phyloP scores from a whole-genome alignment of 108 stramenopile genomes.

The Nannochloropsis gaditana region DNA sequence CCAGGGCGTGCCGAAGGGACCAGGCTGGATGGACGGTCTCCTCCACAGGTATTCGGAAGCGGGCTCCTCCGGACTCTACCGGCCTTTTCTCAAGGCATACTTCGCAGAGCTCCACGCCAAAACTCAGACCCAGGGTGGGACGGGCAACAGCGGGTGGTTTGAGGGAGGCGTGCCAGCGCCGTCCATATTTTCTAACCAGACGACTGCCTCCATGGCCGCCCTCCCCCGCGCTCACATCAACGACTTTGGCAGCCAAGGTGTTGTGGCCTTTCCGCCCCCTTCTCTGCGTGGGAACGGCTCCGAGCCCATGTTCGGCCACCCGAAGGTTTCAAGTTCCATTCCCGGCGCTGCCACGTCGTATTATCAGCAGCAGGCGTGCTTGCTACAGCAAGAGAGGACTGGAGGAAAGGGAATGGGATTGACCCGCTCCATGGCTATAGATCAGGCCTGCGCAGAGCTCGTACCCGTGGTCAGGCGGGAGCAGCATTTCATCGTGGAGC shows the following conservation, averaged over 20 bases:
- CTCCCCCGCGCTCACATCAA: neutral
- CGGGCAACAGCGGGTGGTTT: neutral
- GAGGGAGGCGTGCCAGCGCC: neutral
- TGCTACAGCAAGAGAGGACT: slow-evolving; percentile 7
- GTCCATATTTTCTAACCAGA: neutral
- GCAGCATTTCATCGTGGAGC: neutral
- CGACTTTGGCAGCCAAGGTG: neutral
- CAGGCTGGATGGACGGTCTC: neutral
- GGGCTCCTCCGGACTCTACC: neutral
- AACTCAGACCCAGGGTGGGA: neutral
- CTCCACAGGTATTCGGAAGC: neutral
- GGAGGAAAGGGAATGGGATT: neutral
- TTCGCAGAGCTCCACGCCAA: neutral
- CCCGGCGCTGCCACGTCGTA: neutral
- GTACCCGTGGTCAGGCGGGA: neutral
- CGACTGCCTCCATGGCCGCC: neutral
- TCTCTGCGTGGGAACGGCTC: neutral
- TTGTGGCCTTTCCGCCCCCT: neutral
- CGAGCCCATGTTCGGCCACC: neutral
- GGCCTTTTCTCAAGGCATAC: neutral
- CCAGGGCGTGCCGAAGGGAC: neutral
- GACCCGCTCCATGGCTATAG: neutral
- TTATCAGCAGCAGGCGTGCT: neutral
- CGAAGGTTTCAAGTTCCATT: neutral
- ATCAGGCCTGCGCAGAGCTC: neutral